These are phyloP conservation scores for Lepiota venenata DNA, from an alignment of 768 basidiomycete genomes.

Conservation along the genomic window DNA sequence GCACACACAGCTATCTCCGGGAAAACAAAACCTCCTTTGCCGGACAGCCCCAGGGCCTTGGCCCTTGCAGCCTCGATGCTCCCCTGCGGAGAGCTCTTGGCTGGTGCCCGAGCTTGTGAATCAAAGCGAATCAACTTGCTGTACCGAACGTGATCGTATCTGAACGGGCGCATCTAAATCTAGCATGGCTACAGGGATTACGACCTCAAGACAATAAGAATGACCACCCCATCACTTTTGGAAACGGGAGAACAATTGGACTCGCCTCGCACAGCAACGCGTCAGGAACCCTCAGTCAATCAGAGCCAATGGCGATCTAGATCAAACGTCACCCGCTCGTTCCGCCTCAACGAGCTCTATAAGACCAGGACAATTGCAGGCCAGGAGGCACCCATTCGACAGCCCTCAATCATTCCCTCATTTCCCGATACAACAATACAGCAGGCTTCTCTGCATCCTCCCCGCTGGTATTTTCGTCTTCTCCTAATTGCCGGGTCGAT, in stretches of 20 bases:
- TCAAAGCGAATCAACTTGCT: not conserved
- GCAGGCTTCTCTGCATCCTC: conserved; percentile 12
- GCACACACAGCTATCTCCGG: not conserved
- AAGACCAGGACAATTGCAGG: conserved; percentile 11
- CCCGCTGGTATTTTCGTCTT: conserved; percentile 15
- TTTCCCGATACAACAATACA: conserved; percentile 3
- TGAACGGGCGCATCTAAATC: conserved; percentile 6
- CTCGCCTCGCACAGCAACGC: conserved; percentile 9
- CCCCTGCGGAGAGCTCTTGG: not conserved
- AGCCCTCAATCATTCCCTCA: conserved; percentile 2
- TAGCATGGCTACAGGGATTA: conserved; percentile 7
- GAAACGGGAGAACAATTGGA: conserved; percentile 15
- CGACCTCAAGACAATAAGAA: conserved; percentile 14
- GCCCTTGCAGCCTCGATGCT: too few relatives aligned
- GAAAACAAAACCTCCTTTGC: not conserved
- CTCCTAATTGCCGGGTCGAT: conserved; percentile 4
- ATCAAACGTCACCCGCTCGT: conserved; percentile 7
- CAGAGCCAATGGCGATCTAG: conserved; percentile 3
- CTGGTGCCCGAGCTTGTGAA: not conserved
- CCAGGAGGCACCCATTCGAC: conserved; percentile 1
- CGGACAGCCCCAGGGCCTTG: not conserved
- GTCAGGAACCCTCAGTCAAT: conserved; percentile 4
- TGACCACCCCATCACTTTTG: conserved; percentile 13
- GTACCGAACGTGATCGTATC: conserved; percentile 8
- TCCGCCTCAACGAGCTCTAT: not conserved